Evolutionary conservation across 306 rosid genomes (phyloP).

Genomic region (Potentilla sterilis): DNA sequence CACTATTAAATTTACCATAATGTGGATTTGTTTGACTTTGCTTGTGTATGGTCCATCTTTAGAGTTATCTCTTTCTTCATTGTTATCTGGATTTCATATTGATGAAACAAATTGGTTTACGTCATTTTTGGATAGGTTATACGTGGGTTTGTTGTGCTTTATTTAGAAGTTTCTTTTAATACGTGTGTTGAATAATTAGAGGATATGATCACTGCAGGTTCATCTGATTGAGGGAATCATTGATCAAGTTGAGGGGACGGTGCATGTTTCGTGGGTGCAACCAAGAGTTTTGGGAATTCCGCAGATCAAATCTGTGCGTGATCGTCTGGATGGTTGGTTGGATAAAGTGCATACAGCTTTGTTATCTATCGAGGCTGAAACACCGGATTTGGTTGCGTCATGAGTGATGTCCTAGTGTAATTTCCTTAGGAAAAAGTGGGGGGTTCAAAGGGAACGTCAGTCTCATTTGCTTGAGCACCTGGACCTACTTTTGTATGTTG

Average conservation of each 20-base stretch:
- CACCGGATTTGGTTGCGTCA: conserved; percentile 91
- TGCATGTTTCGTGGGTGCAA: conserved; percentile 98
- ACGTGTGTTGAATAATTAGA: conserved; percentile 8
- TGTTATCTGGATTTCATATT: not conserved
- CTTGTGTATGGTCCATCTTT: not conserved
- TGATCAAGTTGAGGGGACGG: conserved; percentile 92
- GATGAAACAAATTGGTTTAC: not conserved
- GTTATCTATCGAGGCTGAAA: conserved; percentile 93
- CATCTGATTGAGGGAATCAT: conserved; percentile 97
- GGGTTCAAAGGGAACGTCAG: conserved; percentile 30
- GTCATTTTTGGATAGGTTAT: not conserved
- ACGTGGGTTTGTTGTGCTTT: not conserved
- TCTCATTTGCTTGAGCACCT: conserved; percentile 37
- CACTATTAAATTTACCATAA: not conserved
- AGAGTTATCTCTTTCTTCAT: not conserved
- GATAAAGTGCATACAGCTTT: conserved; percentile 82
- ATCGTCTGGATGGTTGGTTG: conserved; percentile 78
- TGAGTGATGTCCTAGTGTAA: conserved; percentile 52
- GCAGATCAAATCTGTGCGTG: conserved; percentile 83
- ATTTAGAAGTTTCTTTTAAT: not conserved
- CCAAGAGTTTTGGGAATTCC: conserved; percentile 93
- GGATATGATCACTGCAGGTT: conserved; percentile 51
- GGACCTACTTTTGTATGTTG: conserved; percentile 44
- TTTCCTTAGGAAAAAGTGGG: conserved; percentile 31
- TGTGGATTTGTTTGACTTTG: not conserved